These are phyloP conservation scores for Colletotrichum graminicola DNA, from an alignment of 2,329 filamentous ascomycete species.

Conservation along the genomic window DNA sequence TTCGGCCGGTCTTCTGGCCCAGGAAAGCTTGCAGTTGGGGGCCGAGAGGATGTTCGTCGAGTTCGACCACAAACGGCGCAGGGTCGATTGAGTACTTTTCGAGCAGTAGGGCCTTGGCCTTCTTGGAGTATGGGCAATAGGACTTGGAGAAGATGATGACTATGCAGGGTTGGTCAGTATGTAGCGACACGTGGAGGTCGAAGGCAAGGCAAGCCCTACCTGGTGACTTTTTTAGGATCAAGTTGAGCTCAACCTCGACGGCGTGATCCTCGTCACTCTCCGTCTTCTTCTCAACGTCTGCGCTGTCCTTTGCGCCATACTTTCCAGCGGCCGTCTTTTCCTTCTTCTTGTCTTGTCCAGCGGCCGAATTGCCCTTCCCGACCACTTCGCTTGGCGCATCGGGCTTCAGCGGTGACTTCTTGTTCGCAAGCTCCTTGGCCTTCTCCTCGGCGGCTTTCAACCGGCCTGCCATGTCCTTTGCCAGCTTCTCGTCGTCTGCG, in stretches of 20 bases:
- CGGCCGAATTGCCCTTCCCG: constrained; percentile 69
- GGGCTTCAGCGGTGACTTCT: constrained; percentile 72
- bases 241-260: constrained; percentile 78
- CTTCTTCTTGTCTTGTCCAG: constrained; percentile 62
- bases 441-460: constrained; percentile 77
- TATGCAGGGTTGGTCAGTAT: constrained; percentile 51
- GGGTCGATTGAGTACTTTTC: constrained; percentile 88
- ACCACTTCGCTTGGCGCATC: constrained; percentile 69
- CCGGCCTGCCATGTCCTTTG: constrained; percentile 68
- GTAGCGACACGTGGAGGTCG: constrained; percentile 18
- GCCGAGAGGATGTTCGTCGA: constrained; percentile 86
- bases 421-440: constrained; percentile 76
- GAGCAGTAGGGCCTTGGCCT: constrained; percentile 87
- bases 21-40: constrained; percentile 78
- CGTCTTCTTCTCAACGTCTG: constrained; percentile 53
- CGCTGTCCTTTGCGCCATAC: constrained; percentile 49
- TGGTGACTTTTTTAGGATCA: constrained; percentile 85
- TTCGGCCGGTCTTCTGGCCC: constrained; percentile 78
- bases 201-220: constrained; percentile 64
- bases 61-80: constrained; percentile 87
- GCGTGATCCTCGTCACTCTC: constrained; percentile 72
- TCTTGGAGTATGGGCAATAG: constrained; percentile 88
- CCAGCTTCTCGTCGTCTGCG: constrained; percentile 67
- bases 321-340: constrained; percentile 64
- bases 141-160: constrained; percentile 97